A percentile compares a stretch with the other conserved stretches of the same genome.
These are phyloP conservation scores for Nitzschia inconspicua DNA, from an alignment of 108 stramenopile genomes.

Conservation along the genomic window DNA sequence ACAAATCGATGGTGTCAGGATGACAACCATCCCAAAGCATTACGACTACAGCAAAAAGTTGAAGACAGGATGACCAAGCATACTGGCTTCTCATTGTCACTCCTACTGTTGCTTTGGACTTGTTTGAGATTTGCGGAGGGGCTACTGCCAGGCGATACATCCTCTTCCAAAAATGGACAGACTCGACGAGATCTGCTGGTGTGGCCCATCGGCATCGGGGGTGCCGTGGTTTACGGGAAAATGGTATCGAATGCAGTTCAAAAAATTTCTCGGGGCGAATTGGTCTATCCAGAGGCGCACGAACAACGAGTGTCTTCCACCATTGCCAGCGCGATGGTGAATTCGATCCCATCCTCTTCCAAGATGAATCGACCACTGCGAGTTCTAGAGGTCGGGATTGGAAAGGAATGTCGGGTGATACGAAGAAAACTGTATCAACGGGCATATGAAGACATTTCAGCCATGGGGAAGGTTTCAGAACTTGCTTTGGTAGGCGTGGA, in stretches of 20 bases:
- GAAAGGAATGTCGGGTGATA: constrained; percentile 30
- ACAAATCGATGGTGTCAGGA: no score
- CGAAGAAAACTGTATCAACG: constrained; percentile 40
- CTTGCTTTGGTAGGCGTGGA: constrained; percentile 39
- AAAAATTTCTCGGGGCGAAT: constrained; percentile 17
- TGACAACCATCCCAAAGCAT: no score
- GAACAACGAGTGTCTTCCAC: constrained; percentile 30
- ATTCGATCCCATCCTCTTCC: not conserved
- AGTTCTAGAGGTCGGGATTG: constrained; percentile 57
- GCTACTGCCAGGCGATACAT: no score
- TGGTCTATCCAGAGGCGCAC: constrained; percentile 43
- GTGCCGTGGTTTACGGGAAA: constrained; percentile 34
- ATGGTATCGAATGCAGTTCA: constrained; percentile 10
- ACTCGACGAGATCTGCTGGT: constrained; percentile 8
- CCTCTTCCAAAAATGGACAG: no score
- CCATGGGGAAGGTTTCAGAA: not conserved
- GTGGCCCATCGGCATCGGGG: constrained; percentile 19
- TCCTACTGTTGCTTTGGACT: no score
- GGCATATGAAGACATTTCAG: constrained; percentile 17
- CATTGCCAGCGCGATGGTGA: constrained; percentile 13
- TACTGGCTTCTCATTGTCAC: no score
- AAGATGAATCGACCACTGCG: constrained; percentile 18
- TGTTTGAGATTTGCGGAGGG: no score
- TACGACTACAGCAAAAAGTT: no score
- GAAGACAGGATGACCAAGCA: no score